Conservation (phyloP, 1,139 yeast genomes). For the Suhomyces choctaworum region DNA sequence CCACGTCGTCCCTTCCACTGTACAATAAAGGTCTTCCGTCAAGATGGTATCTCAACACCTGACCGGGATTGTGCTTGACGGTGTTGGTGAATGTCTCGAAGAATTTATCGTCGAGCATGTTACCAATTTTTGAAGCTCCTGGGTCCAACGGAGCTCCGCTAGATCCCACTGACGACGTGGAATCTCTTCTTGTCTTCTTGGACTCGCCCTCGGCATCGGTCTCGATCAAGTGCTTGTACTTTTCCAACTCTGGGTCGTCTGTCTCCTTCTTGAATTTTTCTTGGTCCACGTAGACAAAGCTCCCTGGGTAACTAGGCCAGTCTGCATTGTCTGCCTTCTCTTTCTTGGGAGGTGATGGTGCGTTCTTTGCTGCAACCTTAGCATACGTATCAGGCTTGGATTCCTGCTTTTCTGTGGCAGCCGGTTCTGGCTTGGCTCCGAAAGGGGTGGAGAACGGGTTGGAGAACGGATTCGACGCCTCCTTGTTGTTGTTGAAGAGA, state of each 20-base stretch:
- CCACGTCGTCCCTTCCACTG: constrained; percentile 59
- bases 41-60: constrained; percentile 78
- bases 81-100: constrained; percentile 77
- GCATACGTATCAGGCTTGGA: constrained; percentile 25
- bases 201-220: constrained; percentile 27
- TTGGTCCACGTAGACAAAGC: constrained; percentile 64
- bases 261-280: constrained; percentile 50
- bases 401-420: constrained; percentile 6
- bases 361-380: constrained; percentile 21
- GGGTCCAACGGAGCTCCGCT: constrained; percentile 30
- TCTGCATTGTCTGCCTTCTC: constrained; percentile 12
- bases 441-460: constrained; percentile 35
- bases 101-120: constrained; percentile 67
- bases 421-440: constrained; percentile 2
- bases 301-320: constrained; percentile 61
- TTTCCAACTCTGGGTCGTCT: constrained; percentile 44
- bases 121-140: constrained; percentile 45
- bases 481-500: constrained; percentile 30
- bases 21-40: constrained; percentile 76
- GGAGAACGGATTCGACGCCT: constrained; percentile 27
- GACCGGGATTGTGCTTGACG: constrained; percentile 79
- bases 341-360: constrained; percentile 5
- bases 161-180: constrained; percentile 20
- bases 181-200: constrained; percentile 14
- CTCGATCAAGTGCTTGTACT: constrained; percentile 52